These are phyloP conservation scores for Septoria petroselini DNA, from an alignment of 2,329 filamentous ascomycete species.

Conservation along the genomic window DNA sequence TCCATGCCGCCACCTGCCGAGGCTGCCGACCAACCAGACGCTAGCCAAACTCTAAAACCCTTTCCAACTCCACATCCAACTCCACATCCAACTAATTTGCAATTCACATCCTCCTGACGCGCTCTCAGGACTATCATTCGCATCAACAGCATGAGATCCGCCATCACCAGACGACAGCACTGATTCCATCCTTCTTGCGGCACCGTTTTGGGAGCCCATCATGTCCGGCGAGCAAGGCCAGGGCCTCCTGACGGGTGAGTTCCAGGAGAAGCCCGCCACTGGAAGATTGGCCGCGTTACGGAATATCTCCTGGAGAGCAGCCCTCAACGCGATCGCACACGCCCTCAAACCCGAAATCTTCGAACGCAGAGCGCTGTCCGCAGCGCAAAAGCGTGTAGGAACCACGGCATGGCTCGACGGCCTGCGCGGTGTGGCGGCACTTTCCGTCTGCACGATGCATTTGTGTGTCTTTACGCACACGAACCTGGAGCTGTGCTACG, in stretches of 20 bases:
- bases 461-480: constrained; percentile 56
- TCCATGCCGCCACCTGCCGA: no score
- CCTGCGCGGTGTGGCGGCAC: constrained; percentile 62
- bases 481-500: constrained; percentile 43
- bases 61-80: not conserved
- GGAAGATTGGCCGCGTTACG: constrained; percentile 3
- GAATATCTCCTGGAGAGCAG: constrained; percentile 7
- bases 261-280: constrained; percentile 12
- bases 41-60: not conserved
- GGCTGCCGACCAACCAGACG: no score
- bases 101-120: not conserved
- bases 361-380: constrained; percentile 11
- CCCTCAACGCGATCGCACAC: constrained; percentile 2
- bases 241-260: constrained; percentile 10
- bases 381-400: constrained; percentile 16
- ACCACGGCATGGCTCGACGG: constrained; percentile 61
- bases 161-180: not conserved
- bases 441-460: constrained; percentile 63
- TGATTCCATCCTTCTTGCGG: not conserved
- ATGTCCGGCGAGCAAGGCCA: constrained; percentile 11
- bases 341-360: constrained; percentile 21
- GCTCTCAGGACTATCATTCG: not conserved
- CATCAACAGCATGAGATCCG: constrained; percentile 9
- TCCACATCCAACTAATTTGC: constrained; percentile 1
- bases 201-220: not conserved